Evolutionary conservation across 139 green algal genomes (phyloP).

Genomic region (Prasinococcaceae sp.): DNA sequence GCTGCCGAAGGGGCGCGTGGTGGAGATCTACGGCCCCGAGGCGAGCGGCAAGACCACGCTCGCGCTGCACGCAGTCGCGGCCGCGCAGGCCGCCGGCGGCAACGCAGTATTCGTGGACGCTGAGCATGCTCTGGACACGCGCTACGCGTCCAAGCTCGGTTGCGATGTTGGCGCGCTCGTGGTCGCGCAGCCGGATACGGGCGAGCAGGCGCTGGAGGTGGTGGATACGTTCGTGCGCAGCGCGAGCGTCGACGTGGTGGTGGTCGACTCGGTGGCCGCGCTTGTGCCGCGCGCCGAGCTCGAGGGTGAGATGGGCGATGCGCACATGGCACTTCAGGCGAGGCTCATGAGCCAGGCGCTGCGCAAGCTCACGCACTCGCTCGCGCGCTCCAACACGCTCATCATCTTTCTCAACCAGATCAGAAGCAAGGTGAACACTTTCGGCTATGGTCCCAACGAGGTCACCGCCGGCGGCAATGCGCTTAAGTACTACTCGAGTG

Average conservation of each 20-base stretch:
- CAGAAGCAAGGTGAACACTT: background rate
- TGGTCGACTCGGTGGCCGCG: slow-evolving; percentile 78
- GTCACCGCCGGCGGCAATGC: slow-evolving; percentile 79
- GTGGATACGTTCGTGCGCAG: slow-evolving; percentile 57
- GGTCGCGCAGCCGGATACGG: slow-evolving; percentile 55
- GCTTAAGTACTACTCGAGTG: slow-evolving; percentile 77
- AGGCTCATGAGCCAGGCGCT: slow-evolving; percentile 78
- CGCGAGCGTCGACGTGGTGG: slow-evolving; percentile 55
- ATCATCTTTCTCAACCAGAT: slow-evolving; percentile 82
- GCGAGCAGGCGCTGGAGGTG: slow-evolving; percentile 65
- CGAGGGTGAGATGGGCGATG: slow-evolving; percentile 36
- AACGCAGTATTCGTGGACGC: slow-evolving; percentile 58
- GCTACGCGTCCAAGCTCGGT: slow-evolving; percentile 48
- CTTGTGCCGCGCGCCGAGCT: slow-evolving; percentile 74
- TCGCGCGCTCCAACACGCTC: slow-evolving; percentile 47
- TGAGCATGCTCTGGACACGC: slow-evolving; percentile 79
- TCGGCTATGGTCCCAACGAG: slow-evolving; percentile 45
- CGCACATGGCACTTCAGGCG: slow-evolving; percentile 44
- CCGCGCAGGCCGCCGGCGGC: slow-evolving; percentile 11
- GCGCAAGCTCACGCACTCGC: slow-evolving; percentile 65
- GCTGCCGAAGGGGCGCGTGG: slow-evolving; percentile 28
- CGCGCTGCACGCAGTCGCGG: slow-evolving; percentile 82
- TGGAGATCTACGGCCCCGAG: slow-evolving; percentile 83
- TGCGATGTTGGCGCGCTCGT: slow-evolving; percentile 45
- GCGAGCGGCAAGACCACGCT: slow-evolving; percentile 87